These are phyloP conservation scores for Hydnomerulius pinastri DNA, from an alignment of 768 basidiomycete species.

Conservation along the genomic window DNA sequence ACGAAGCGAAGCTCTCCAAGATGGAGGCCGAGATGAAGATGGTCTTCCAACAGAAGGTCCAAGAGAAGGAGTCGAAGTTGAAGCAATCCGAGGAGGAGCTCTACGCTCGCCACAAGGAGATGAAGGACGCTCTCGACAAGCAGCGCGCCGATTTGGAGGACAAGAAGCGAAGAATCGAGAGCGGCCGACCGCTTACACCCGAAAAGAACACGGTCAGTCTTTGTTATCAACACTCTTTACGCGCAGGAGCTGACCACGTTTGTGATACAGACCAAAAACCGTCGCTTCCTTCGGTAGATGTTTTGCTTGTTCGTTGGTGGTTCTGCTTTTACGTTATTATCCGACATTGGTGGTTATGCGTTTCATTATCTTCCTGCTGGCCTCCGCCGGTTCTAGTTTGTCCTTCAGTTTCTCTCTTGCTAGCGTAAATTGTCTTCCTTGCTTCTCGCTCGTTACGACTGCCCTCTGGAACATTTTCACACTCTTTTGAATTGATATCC, in stretches of 20 bases:
- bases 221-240: constrained; percentile 3
- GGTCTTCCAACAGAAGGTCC: constrained; percentile 99
- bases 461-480: constrained; percentile 51
- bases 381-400: constrained; percentile 39
- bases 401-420: constrained; percentile 38
- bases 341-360: constrained; percentile 29
- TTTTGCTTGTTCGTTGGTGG: constrained; percentile 9
- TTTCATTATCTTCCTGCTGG: constrained; percentile 25
- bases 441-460: constrained; percentile 33
- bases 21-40: constrained; percentile 99
- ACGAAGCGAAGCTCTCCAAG: constrained; percentile 97
- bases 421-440: constrained; percentile 44
- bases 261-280: constrained; percentile 34
- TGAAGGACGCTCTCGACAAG: constrained; percentile 99
- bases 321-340: constrained; percentile 29
- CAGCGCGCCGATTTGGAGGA: constrained; percentile 95
- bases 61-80: constrained; percentile 98
- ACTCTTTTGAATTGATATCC: constrained; percentile 62
- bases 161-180: constrained; percentile 96
- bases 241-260: constrained; percentile 8
- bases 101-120: constrained; percentile 97
- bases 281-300: constrained; percentile 38
- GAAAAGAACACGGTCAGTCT: constrained; percentile 83
- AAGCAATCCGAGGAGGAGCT: constrained; percentile 99
- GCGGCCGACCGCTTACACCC: constrained; percentile 91